Base-by-base conservation (phyloP, 768 basidiomycete species). In the Dacryopinax primogenitus region DNA sequence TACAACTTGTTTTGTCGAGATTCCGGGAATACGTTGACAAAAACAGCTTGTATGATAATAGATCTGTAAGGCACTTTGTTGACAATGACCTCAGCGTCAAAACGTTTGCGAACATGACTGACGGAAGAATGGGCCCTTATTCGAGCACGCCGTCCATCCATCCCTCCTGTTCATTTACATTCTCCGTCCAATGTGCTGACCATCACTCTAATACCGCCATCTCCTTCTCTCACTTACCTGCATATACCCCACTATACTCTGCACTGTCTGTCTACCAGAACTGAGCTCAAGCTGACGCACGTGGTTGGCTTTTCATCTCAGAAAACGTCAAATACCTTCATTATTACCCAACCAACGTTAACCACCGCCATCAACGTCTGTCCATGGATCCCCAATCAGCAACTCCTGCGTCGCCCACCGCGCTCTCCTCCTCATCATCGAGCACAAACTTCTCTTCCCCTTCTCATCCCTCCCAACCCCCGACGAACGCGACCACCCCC, bases 91-190 rank as follows among this genome's bases (percentile, higher is more conserved):
- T n/a, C n/a, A n/a, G n/a, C n/a, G n/a, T n/a, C n/a, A n/a, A n/a
- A n/a, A n/a, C n/a, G n/a, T n/a, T n/a, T n/a, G n/a, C n/a, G n/a
- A n/a, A n/a, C n/a, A n/a, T n/a, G n/a, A n/a, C n/a, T n/a, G n/a
- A n/a, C 37, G n/a, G 11, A 11, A n/a, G 37, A 11, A 39, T 39
- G 37, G 37, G 37, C 37, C 37, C 37, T 39, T n/a, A n/a, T n/a
- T n/a, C n/a, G n/a, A n/a, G n/a, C n/a, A n/a, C 41, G 4, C 51
- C 51, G 51, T 58, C 51, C 45, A 47, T 47, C 45, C 45, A 47
- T 47, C 36, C 11, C 18, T 18, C 36, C 36, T n/a, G n/a, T n/a
- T n/a, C n/a, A n/a, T n/a, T n/a, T n/a, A n/a, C n/a, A n/a, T n/a
- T n/a, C n/a, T 37, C 36, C 18, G 41, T 44, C 51, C 51, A 58